These are phyloP conservation scores for Echinochloa phyllopogon DNA, from an alignment of 176 grass and related monocot genomes.

Conservation along the genomic window DNA sequence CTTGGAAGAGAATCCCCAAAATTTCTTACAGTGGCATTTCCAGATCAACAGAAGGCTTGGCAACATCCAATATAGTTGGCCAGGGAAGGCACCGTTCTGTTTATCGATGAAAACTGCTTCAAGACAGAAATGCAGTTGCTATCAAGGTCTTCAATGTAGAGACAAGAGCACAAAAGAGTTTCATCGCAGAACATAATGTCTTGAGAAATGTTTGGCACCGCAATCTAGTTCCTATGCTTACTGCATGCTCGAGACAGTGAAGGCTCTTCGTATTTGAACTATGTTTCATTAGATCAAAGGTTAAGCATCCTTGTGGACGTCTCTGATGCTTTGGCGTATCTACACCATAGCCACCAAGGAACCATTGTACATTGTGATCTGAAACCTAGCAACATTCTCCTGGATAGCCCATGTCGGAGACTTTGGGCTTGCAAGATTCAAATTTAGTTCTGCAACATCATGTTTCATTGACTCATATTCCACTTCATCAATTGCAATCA, in stretches of 20 bases:
- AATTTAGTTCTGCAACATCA: neutral
- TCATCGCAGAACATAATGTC: constrained; percentile 27
- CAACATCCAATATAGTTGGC: constrained; percentile 8
- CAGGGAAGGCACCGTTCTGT: constrained; percentile 24
- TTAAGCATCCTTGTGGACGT: constrained; percentile 35
- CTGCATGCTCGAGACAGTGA: neutral
- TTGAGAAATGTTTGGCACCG: constrained; percentile 30
- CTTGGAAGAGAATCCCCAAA: neutral
- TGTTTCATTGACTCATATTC: neutral
- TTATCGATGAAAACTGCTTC: constrained; percentile 38
- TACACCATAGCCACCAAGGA: constrained; percentile 21
- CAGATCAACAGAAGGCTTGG: constrained; percentile 23
- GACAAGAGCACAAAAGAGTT: constrained; percentile 31
- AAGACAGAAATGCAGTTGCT: constrained; percentile 26
- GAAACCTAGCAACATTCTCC: constrained; percentile 42
- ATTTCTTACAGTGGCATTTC: constrained; percentile 16
- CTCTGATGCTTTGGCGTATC: constrained; percentile 28
- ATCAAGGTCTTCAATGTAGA: constrained; percentile 40
- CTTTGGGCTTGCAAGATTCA: constrained; percentile 35
- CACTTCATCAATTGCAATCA: neutral
- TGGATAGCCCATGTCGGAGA: no score
- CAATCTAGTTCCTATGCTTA: constrained; percentile 16
- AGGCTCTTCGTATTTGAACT: neutral
- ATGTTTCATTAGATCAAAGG: constrained; percentile 29
- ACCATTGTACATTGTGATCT: constrained; percentile 40